Evolutionary conservation across 2,329 filamentous ascomycete species (phyloP).

Genomic region (Xylariales sp.): DNA sequence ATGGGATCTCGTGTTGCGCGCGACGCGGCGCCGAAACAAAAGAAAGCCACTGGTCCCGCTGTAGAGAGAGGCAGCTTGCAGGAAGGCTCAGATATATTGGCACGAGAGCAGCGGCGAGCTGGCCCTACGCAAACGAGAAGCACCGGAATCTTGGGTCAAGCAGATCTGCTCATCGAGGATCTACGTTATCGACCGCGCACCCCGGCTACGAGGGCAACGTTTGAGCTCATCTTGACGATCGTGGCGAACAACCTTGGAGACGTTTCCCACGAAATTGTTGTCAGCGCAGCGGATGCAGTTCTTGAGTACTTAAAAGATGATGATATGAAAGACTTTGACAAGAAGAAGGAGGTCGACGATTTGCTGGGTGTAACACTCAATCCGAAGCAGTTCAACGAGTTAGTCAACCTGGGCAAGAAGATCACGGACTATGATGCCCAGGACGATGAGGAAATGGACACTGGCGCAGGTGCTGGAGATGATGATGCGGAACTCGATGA

Average conservation of each 20-base stretch:
- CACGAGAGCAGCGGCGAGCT: slow-evolving; percentile 74
- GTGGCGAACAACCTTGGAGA: slow-evolving; percentile 87
- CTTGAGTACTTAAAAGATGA: slow-evolving; percentile 93
- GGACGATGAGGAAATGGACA: slow-evolving; percentile 84
- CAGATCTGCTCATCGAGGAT: slow-evolving; percentile 84
- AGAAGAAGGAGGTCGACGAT: slow-evolving; percentile 96
- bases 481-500: slow-evolving; percentile 82
- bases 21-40: slow-evolving; percentile 75
- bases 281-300: slow-evolving; percentile 89
- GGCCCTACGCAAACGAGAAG: slow-evolving; percentile 67
- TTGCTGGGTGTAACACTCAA: slow-evolving; percentile 78
- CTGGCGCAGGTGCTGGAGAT: slow-evolving; percentile 58
- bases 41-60: slow-evolving; percentile 66
- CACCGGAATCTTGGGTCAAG: slow-evolving; percentile 75
- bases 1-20: slow-evolving; percentile 86
- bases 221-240: slow-evolving; percentile 89
- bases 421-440: slow-evolving; percentile 98
- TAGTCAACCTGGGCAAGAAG: slow-evolving; percentile 96
- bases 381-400: slow-evolving; percentile 91
- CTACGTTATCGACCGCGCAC: slow-evolving; percentile 90
- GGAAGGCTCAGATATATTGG: slow-evolving; percentile 79
- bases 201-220: slow-evolving; percentile 84
- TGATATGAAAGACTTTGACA: slow-evolving; percentile 93
- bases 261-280: slow-evolving; percentile 84
- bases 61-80: slow-evolving; percentile 71